Base-by-base conservation (phyloP, 805 yeast species). In the Candida sakaeoensis region DNA sequence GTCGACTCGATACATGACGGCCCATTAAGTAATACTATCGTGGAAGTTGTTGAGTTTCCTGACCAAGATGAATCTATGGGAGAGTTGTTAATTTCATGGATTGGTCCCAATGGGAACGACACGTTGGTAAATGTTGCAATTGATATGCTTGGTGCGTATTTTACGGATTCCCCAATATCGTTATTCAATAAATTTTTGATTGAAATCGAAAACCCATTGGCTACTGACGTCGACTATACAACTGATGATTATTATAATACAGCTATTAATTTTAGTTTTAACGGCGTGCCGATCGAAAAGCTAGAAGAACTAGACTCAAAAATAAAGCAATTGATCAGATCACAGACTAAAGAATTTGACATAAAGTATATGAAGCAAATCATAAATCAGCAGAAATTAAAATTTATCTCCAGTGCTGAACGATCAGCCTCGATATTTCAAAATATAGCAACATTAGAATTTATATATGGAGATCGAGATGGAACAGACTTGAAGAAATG, bases 1-100 rank as follows among this genome's bases (percentile, higher is more conserved):
- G 78, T 88, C 14, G 96, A 88, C 46, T 75, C 84, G 0, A 54
- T 52, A 5, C 68, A 66, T 42, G 75, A 75, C 28, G 56, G 74
- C 46, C 72, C 69, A 35, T 71, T 60, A 28, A 39, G 50, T 3
- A 54, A 72, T 37, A 58, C 65, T 2, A 54, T 70, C 5, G 61
- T 74, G 9, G 70, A 75, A 27, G 70, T 66, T 3, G 75, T 89
- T 18, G 82, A 79, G 43, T 93, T 93, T 53, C 96, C 98, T 2
- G 98, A 93, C 52, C 73, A 78, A 42, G 96, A 88, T 54, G 97
- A 89, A 60, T 70, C 85, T 9, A 76, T 80, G 60, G 95, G 96
- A 26, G 93, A 86, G 51, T 53, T 87, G 1, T 53, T 73, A 13
- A 61, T 93, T 18, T 68, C 85, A 3, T 90, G 95, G 91, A 71